These are phyloP conservation scores for Chalciporus piperatus DNA, from an alignment of 768 basidiomycete species.

Conservation along the genomic window DNA sequence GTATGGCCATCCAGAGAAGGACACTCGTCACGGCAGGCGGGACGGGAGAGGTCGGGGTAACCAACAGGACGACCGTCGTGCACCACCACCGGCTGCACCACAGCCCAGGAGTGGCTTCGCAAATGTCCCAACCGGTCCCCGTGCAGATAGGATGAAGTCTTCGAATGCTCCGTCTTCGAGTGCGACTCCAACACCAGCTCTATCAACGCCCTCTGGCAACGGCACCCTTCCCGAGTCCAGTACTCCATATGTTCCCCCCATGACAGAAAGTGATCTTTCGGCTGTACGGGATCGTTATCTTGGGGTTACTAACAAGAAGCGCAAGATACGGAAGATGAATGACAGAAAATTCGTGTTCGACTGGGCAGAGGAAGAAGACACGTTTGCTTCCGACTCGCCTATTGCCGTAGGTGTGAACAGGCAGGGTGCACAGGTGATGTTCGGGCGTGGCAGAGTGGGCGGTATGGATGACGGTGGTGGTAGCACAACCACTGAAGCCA, in stretches of 20 bases:
- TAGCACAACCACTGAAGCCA: conserved; percentile 36
- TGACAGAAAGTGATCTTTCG: conserved; percentile 76
- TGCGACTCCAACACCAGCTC: conserved; percentile 49
- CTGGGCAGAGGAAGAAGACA: conserved; percentile 97
- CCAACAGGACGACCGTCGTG: conserved; percentile 38
- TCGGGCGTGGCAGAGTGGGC: conserved; percentile 78
- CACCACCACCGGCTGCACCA: conserved; percentile 29
- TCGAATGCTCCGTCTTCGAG: conserved; percentile 32
- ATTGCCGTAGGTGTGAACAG: conserved; percentile 65
- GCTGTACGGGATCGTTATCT: conserved; percentile 92
- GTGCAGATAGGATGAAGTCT: conserved; percentile 62
- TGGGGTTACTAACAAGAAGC: conserved; percentile 91
- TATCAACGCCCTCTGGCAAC: conserved; percentile 33
- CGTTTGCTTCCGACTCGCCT: conserved; percentile 76
- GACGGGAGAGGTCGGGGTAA: conserved; percentile 38
- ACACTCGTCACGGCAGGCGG: conserved; percentile 42
- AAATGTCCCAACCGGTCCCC: conserved; percentile 82
- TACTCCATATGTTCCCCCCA: conserved; percentile 51
- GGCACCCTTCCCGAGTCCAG: conserved; percentile 36
- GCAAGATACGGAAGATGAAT: conserved; percentile 91
- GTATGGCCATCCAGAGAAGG: conserved; percentile 50
- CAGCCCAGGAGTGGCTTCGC: conserved; percentile 48
- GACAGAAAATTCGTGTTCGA: conserved; percentile 99
- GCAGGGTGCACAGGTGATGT: conserved; percentile 86
- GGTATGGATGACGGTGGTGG: conserved; percentile 81